phyloP scores from a whole-genome alignment of 495 filamentous ascomycete genomes.

The Aspergillus sclerotiicarbonarius region DNA sequence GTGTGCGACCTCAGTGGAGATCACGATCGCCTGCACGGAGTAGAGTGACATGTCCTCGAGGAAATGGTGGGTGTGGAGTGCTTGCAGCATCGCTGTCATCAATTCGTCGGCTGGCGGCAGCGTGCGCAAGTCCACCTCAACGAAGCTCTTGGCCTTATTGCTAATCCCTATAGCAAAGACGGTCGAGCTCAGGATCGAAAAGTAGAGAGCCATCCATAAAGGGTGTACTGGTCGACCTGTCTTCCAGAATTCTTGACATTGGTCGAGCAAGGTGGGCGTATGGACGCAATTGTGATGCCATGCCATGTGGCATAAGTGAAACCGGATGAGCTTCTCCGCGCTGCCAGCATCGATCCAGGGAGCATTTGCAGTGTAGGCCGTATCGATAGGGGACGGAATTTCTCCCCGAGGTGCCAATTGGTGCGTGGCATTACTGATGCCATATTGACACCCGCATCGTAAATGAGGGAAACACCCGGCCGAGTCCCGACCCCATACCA shows the following conservation, averaged over 20 bases:
- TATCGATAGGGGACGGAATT: slow-evolving; percentile 7
- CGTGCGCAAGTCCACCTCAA: slow-evolving; percentile 22
- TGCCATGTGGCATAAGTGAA: slow-evolving; percentile 27
- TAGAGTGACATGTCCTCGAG: slow-evolving; percentile 30
- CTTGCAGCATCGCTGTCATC: slow-evolving; percentile 30
- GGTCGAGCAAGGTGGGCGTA: slow-evolving; percentile 28
- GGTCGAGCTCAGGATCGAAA: slow-evolving; percentile 28
- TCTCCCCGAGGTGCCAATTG: slow-evolving; percentile 15
- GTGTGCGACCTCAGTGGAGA: slow-evolving; percentile 44
- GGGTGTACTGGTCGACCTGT: slow-evolving; percentile 29
- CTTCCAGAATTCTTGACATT: slow-evolving; percentile 30
- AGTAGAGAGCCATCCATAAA: slow-evolving; percentile 31
- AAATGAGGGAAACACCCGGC: slow-evolving; percentile 33
- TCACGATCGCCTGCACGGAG: slow-evolving; percentile 45
- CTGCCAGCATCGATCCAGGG: slow-evolving; percentile 2
- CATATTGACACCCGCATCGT: slow-evolving; percentile 29
- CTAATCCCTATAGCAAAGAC: slow-evolving; percentile 32
- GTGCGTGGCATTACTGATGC: slow-evolving; percentile 19
- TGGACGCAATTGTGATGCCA: slow-evolving; percentile 35
- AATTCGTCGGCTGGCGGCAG: slow-evolving; percentile 26
- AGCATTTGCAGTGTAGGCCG: not conserved
- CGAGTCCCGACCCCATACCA: slow-evolving; percentile 33
- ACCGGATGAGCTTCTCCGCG: slow-evolving; percentile 28
- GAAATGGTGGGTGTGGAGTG: slow-evolving; percentile 27
- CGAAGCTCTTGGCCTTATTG: slow-evolving; percentile 15